Evolutionary conservation across 1,284 basidiomycete species (phyloP), one percentile per base, ranked within the genome.

Genomic region (Boletus semigastroideus): DNA sequence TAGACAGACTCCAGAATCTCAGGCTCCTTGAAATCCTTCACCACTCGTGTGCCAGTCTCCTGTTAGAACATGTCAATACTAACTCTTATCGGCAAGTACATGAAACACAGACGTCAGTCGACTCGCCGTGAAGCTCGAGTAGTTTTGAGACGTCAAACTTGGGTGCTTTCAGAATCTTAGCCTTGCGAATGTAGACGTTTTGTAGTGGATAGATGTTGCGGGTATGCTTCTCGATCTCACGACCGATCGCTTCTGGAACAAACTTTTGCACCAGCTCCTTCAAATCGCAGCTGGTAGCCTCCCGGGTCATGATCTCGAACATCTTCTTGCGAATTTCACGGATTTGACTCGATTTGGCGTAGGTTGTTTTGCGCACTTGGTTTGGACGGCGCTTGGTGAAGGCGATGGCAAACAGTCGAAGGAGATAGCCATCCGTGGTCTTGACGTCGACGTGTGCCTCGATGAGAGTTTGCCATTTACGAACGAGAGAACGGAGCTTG

Each of bases 381-480:
- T 91, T 85, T 69, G 88, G 92, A 64, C 96, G 88, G 65, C 94
- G 90, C 82, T 96, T 96, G 70, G 97, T 99, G 87, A 99, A 99
- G 68, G 90, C 97, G 66, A 99, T 99, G 64, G 94, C 90, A 76
- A 99, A 99, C 60, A 99, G 90, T 59, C 97, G 94, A 75, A 99
- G 83, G 69, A 98, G 90, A 86, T 99, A 99, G 55, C 97, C 97
- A 75, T 99, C 97, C 63, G 95, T 97, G 60, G 97, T 99, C 82
- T 94, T 95, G 69, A 99, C 93, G 72, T 99, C 97, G 73, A 98
- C 92, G 74, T 95, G 90, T 49, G 96, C 96, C 81, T 99, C 96
- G 69, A 99, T 95, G 69, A 99, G 90, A 37, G 94, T 87, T 79
- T 99, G 97, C 97, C 97, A 99, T 80, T 99, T 99, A 75, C 96